Base-by-base conservation (phyloP, 2,329 filamentous ascomycete genomes). In the Colletotrichum tropicale region DNA sequence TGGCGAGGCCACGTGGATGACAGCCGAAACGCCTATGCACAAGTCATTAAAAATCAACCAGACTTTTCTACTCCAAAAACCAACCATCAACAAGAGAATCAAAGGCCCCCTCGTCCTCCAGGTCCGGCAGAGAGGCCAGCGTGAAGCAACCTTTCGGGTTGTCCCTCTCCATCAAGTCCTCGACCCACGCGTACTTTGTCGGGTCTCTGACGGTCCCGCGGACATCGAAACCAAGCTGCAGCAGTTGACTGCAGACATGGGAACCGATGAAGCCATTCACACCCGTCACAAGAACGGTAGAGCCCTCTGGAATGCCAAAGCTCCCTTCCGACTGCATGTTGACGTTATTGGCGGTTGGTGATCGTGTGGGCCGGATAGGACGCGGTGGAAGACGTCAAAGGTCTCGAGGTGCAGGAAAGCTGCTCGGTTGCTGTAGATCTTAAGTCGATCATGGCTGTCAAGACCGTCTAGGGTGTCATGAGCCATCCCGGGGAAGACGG, bases 221-320 rank as follows among this genome's bases (percentile, higher is more conserved):
- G 18, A 87, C 86, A 9, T 71, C 78, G 74, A 85, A 86, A 3
- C 85, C 85, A 2, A 81, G 74, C 4, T 77, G 34, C 2, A 88
- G 81, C 15, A 87, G 80, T 1, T 81, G 78, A 3, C 84, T 83
- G 65, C 83, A 80, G 66, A 84, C 83, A 76, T 87, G 85, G 55
- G 84, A 83, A 13, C 83, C 86, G 48, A 87, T 84, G 76, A 86
- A 86, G 75, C 86, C 86, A 76, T 87, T 88, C 73, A 83, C 84
- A 26, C 86, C 86, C 5, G 86, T 87, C 43, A 87, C 85, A 24
- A 84, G 81, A 28, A 87, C 79, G 9, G 61, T 71, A 8, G 71
- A 66, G 56, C 71, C 71, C 36, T 36, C 30, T 6, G 71, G 55
- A 43, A 75, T 75, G 24, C 69, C 73, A 52, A 62, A 72, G 16